These are phyloP conservation scores for Viola pubescens DNA, from an alignment of 441 rosid genomes.

Conservation along the genomic window DNA sequence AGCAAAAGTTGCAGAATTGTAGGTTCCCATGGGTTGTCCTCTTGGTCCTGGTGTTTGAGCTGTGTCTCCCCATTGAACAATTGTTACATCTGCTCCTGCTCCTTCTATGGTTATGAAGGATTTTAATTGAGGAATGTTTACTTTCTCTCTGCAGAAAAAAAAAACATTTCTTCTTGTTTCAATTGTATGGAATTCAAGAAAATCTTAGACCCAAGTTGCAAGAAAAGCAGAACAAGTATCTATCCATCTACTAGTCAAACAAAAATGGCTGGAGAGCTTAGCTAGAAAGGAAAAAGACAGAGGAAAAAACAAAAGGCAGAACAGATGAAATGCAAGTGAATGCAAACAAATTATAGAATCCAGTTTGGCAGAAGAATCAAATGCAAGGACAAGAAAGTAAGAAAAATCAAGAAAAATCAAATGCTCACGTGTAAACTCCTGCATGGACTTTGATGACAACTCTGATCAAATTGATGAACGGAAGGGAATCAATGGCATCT, in stretches of 20 bases:
- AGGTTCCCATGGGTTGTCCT: conserved; percentile 76
- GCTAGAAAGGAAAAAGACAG: conserved; percentile 19
- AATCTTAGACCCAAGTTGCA: no score
- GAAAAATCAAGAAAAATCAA: background rate
- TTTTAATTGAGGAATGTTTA: conserved; percentile 70
- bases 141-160: conserved; percentile 62
- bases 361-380: conserved; percentile 15
- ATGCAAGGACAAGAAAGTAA: conserved; percentile 1
- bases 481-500: conserved; percentile 90
- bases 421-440: conserved; percentile 83
- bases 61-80: conserved; percentile 92
- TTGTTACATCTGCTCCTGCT: conserved; percentile 85
- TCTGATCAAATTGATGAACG: conserved; percentile 70
- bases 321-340: conserved; percentile 18
- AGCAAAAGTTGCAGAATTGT: conserved; percentile 77
- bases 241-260: conserved; percentile 11
- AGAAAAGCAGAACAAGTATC: background rate
- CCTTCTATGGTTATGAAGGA: conserved; percentile 85
- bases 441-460: conserved; percentile 91
- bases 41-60: conserved; percentile 72
- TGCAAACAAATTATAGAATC: conserved; percentile 25
- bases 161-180: background rate
- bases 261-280: conserved; percentile 9
- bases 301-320: conserved; percentile 21
- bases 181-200: background rate